Evolutionary conservation across 2,329 filamentous ascomycete genomes (phyloP).

Genomic region (Chaetomium sp.): DNA sequence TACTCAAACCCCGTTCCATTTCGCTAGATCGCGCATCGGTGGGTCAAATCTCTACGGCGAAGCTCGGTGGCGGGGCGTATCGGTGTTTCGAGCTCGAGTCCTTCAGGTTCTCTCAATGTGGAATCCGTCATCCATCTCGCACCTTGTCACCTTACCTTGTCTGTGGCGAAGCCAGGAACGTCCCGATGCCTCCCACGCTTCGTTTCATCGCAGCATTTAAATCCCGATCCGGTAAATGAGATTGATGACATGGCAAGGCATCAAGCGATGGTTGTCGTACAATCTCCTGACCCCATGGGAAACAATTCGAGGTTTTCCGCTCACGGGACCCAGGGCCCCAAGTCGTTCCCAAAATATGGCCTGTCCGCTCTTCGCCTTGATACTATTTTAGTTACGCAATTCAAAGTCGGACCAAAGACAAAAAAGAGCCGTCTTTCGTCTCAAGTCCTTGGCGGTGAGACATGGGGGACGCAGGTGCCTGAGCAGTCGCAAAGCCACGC

Average conservation of each 20-base stretch:
- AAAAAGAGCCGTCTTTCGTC: background rate
- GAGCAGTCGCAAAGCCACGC: conserved; percentile 3
- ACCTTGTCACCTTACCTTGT: background rate
- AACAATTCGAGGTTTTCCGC: too few relatives aligned
- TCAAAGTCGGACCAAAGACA: background rate
- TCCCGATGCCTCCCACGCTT: background rate
- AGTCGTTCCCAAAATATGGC: too few relatives aligned
- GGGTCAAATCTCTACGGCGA: conserved; percentile 1
- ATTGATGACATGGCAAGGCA: too few relatives aligned
- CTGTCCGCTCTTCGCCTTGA: too few relatives aligned
- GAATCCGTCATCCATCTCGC: background rate
- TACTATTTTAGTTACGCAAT: too few relatives aligned
- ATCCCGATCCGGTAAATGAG: too few relatives aligned
- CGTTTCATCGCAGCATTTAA: too few relatives aligned
- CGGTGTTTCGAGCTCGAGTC: conserved; percentile 1
- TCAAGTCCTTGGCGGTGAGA: background rate
- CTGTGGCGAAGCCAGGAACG: background rate
- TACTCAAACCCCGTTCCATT: background rate
- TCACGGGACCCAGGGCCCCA: too few relatives aligned
- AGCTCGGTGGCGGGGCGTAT: background rate
- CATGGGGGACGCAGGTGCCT: background rate
- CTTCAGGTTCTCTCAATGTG: background rate
- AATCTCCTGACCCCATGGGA: too few relatives aligned
- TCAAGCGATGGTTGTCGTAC: too few relatives aligned
- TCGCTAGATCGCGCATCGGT: background rate